Evolutionary conservation across 2,329 filamentous ascomycete species (phyloP), one percentile per base, ranked within the genome.

Genomic region (Cylindrodendrum hubeiense): DNA sequence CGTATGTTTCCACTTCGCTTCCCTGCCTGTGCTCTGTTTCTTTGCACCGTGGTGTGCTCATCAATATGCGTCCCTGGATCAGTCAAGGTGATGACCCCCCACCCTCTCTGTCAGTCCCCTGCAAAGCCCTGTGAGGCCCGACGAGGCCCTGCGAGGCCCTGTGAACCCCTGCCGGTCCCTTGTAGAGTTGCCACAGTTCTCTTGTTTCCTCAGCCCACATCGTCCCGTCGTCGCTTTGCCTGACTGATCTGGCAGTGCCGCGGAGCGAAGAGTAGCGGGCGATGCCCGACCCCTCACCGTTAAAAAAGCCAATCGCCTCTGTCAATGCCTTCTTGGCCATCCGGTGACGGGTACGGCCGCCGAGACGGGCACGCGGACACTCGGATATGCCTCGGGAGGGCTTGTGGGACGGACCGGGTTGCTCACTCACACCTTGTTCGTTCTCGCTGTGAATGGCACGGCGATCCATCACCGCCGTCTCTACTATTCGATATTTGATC

Each of bases 351-450:
- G 15, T 26, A 65, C 53, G 58, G 57, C 43, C 28, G 63, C 37
- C 61, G 49, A 22, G 54, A 54, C 57, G 43, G 55, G 43, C 47
- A 63, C 47, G 63, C 54, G 44, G 65, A 39, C 47, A 60, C 43
- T 61, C 50, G 49, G 60, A 39, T 44, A 62, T 53, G 50, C 43
- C 33, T 66, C 60, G 65, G 73, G 51, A 57, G 62, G 68, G 62
- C 71, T 70, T 72, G 64, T 74, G 75, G 75, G 60, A 76, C 74
- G 74, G 75, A 67, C 75, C 73, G 74, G 71, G 60, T 70, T 60
- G 26, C 37, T 52, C 56, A 33, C 26, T 66, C 54, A 56, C 64
- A 30, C 53, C 53, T 61, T 60, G 55, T 57, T 55, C 63, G 53
- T 63, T 59, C 58, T 58, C 46, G 44, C 51, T 44, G 19, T 49